Evolutionary conservation across 805 yeast species (phyloP).

Genomic region (Candida adriatica): DNA sequence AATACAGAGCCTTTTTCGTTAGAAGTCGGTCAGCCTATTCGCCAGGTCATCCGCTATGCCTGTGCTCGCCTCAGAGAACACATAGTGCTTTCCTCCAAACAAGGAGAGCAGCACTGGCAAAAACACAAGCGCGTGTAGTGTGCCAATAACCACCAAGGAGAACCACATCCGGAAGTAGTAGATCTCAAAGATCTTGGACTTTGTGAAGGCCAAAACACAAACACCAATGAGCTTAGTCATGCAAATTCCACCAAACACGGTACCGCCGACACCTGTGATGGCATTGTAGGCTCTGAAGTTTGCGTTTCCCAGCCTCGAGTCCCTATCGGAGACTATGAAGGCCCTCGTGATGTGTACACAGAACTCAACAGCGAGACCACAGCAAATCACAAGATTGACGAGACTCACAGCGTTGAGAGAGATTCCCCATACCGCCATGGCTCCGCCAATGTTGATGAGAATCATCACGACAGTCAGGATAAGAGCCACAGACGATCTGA

Average conservation of each 20-base stretch:
- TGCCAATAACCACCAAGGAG: constrained; percentile 66
- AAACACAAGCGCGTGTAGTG: constrained; percentile 70
- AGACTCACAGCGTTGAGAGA: constrained; percentile 83
- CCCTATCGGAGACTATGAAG: constrained; percentile 36
- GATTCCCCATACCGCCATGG: constrained; percentile 68
- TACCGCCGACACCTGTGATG: constrained; percentile 74
- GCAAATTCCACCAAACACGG: constrained; percentile 87
- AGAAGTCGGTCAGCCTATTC: constrained; percentile 11
- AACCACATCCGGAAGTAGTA: constrained; percentile 96
- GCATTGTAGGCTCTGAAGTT: constrained; percentile 43
- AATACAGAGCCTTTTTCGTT: constrained; percentile 5
- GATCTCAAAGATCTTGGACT: constrained; percentile 81
- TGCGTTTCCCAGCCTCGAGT: constrained; percentile 25
- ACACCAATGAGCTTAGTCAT: constrained; percentile 88
- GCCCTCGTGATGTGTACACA: constrained; percentile 83
- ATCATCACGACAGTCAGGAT: constrained; percentile 55
- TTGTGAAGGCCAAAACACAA: constrained; percentile 76
- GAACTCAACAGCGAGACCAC: constrained; percentile 90
- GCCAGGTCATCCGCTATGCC: constrained; percentile 27
- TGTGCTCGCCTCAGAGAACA: constrained; percentile 28
- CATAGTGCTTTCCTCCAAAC: constrained; percentile 55
- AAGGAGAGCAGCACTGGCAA: constrained; percentile 67
- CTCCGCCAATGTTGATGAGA: constrained; percentile 68
- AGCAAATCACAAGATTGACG: constrained; percentile 87
- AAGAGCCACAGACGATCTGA: constrained; percentile 50